These are phyloP conservation scores for Pythium aristosporum DNA, from an alignment of 352 stramenopile genomes.

Conservation along the genomic window DNA sequence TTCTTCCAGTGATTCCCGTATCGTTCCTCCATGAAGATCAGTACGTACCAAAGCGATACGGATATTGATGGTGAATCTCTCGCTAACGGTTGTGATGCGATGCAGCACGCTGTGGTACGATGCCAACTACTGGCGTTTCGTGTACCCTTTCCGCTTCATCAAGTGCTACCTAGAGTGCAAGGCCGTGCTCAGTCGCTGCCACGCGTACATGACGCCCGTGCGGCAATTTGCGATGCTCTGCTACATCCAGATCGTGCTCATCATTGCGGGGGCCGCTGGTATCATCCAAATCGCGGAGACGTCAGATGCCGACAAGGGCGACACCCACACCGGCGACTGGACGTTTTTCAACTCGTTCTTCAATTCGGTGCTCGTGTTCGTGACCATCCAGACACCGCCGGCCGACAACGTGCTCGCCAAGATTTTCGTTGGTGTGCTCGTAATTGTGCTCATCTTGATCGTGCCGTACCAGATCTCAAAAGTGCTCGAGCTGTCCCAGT, in stretches of 20 bases:
- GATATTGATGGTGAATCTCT: neutral
- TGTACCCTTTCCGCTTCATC: constrained; percentile 82
- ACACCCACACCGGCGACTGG: constrained; percentile 74
- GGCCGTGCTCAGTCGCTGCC: constrained; percentile 76
- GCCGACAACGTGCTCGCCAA: constrained; percentile 83
- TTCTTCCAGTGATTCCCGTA: constrained; percentile 70
- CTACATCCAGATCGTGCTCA: constrained; percentile 80
- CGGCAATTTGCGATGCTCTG: constrained; percentile 79
- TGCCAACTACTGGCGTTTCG: constrained; percentile 73
- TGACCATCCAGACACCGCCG: constrained; percentile 82
- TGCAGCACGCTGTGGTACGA: constrained; percentile 77
- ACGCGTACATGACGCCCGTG: constrained; percentile 75
- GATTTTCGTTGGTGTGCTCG: constrained; percentile 76
- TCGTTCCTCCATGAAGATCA: constrained; percentile 77
- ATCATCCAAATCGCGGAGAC: constrained; percentile 88
- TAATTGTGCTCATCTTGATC: constrained; percentile 83
- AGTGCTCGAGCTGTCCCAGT: constrained; percentile 76
- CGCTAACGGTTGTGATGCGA: neutral
- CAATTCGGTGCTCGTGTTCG: constrained; percentile 87
- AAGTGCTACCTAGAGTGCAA: constrained; percentile 80
- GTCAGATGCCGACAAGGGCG: constrained; percentile 46
- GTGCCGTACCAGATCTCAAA: constrained; percentile 85
- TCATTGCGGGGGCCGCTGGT: constrained; percentile 70
- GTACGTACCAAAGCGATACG: constrained; percentile 33
- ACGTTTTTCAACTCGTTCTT: constrained; percentile 90